Base-by-base conservation (phyloP, 2,329 filamentous ascomycete species). In the Arthrobotrys sphaeroides region DNA sequence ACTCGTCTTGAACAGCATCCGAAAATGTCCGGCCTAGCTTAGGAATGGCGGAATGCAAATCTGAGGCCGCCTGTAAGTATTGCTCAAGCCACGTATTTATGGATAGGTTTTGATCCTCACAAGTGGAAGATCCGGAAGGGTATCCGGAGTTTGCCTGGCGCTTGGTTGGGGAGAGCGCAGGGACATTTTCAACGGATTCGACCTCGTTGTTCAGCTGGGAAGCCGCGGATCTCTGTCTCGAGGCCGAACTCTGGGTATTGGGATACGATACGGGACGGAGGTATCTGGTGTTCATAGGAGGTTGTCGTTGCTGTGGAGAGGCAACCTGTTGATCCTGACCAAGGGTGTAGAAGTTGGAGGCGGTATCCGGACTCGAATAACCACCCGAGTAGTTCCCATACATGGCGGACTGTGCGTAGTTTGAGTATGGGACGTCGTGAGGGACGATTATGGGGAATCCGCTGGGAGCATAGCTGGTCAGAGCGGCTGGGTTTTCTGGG, bases 21-120 rank as follows among this genome's bases (percentile, higher is more conserved):
- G 93, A 94, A 84, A 95, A 92, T 0, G 93, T 95, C 68, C 93
- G 87, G 78, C 93, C 90, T 77, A 96, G 87, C 83, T 94, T 95
- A 24, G 93, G 91, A 24, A 89, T 84, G 40, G 85, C 84, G 77
- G 84, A 82, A 78, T 84, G 84, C 78, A 88, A 86, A 83, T 88
- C 86, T 89, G 85, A 80, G 82, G 84, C 82, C 81, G 84, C 82
- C 80, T 84, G 90, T 94, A 89, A 93, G 90, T 88, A 89, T 81
- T 88, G 84, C 83, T 88, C 84, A 84, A 88, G 84, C 86, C 86
- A 87, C 57, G 81, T 79, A 78, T 81, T 80, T 74, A 80, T 80
- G 73, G 66, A 80, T 51, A 72, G 66, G 75, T 74, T 78, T 64
- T 77, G 68, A 67, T 79, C 77, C 79, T 80, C 78, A 80, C 79